Conservation (phyloP, 73 alveolate genomes). For the Paramecium bursaria region DNA sequence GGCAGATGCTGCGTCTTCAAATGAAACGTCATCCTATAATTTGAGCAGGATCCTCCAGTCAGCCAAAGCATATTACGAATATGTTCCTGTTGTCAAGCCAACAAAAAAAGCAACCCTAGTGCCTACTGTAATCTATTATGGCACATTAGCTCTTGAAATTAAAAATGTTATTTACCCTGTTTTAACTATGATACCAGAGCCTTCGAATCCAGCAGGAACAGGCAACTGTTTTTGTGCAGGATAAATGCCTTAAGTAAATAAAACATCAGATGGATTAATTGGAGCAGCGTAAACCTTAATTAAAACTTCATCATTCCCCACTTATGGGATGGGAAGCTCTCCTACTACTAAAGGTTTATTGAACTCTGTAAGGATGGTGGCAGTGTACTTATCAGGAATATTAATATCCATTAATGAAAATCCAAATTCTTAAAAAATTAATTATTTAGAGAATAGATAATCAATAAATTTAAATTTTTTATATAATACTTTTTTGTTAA, state of each 20-base stretch:
- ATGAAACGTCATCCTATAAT: slow-evolving; percentile 67
- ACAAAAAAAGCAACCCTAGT: slow-evolving; percentile 82
- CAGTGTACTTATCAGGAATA: slow-evolving; percentile 37
- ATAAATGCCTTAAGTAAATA: slow-evolving; percentile 70
- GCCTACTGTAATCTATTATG: slow-evolving; percentile 61
- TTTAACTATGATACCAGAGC: slow-evolving; percentile 83
- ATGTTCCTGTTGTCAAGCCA: slow-evolving; percentile 72
- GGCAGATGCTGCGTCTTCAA: slow-evolving; percentile 76
- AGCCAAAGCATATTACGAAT: slow-evolving; percentile 79
- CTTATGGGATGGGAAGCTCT: slow-evolving; percentile 71
- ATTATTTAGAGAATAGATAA: too few relatives aligned
- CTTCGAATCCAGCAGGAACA: slow-evolving; percentile 84
- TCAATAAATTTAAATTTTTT: too few relatives aligned
- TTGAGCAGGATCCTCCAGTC: slow-evolving; percentile 69
- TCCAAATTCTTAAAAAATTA: too few relatives aligned
- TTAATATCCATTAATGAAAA: too few relatives aligned
- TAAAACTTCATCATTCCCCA: slow-evolving; percentile 76
- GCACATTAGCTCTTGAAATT: not conserved
- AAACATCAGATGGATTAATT: slow-evolving; percentile 81
- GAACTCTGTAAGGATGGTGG: not conserved
- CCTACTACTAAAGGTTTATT: slow-evolving; percentile 10
- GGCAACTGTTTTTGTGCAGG: slow-evolving; percentile 70
- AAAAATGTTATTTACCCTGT: slow-evolving; percentile 74
- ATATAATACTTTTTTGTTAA: too few relatives aligned
- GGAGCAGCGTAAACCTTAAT: slow-evolving; percentile 83